Base-by-base conservation (phyloP, 2,329 filamentous ascomycete species). In the Waltergamsia citrina region DNA sequence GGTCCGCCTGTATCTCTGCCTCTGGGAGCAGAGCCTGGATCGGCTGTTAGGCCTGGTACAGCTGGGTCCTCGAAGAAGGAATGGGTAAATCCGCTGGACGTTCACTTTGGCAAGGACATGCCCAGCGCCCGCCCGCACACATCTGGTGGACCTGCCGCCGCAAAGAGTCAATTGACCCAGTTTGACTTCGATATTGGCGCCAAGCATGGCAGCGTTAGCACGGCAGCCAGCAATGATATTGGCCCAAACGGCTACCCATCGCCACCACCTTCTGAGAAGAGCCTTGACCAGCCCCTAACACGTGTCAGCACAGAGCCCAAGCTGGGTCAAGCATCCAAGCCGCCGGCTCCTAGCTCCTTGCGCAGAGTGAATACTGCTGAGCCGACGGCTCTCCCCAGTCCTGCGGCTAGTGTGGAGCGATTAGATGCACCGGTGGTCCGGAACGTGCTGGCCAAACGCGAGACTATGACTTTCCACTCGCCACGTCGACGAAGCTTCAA, bases 361-460 rank as follows among this genome's bases (percentile, higher is more conserved):
- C 49, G 49, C 19, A 47, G 47, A 23, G 42, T 51, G 6, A 49
- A 50, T 16, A 43, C 43, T 6, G 44, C 40, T 9, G 44, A 38
- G 0, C 53, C 57, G 2, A 43, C 45, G 7, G 49, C 57, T 7
- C 50, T 67, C 1, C 63, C 65, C 2, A 68, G 63, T 4, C 65
- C 65, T 2, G 54, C 59, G 17, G 24, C 23, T 17, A 37, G 35
- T 15, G 35, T 33, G 15, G 32, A 32, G 7, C 26, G 31, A 4
- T 30, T 27, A 9, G 36, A 35, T 10, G 18, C 11, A 42, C 67
- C 67, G 2, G 50, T 69, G 5, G 64, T 73, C 25, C 62, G 60
- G 22, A 63, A 63, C 28, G 63, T 70, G 1, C 43, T 47, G n/a
- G 66, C 69, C 4, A 67, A 64, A 46, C 64, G 69, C 21, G 67